Base-by-base conservation (phyloP, 1,284 basidiomycete species). In the Apiotrichum gamsii region DNA sequence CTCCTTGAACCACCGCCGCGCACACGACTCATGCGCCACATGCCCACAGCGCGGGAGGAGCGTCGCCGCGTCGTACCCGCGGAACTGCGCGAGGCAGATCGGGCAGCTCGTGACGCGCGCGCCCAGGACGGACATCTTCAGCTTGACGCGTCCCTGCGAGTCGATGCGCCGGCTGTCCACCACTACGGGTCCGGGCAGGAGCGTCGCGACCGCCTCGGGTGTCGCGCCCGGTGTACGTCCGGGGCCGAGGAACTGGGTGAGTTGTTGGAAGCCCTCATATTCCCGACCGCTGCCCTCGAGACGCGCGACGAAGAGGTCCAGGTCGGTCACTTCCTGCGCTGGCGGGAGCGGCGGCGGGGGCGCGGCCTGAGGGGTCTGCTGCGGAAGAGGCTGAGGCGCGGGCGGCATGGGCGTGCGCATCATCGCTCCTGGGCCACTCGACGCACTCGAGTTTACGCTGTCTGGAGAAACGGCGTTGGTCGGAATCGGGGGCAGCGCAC, bases 31-130 rank as follows among this genome's bases (percentile, higher is more conserved):
- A 55, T 73, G 71, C n/a, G 59, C 60, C 3, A 61, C 54, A 72
- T 91, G 89, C 54, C 76, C 75, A 67, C 88, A 91, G n/a, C 65
- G 69, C 15, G 78, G 78, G 3, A 82, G 77, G 60, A 86, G 65
- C 41, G 79, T 79, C 13, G 76, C 77, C 50, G 74, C 73, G 49
- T 84, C 78, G 6, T 73, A 78, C 13, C 77, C 77, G 61, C 77
- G 81, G 74, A 89, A 91, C 72, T 87, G 85, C 41, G 76, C 77
- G 57, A 87, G 70, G 66, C 89, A 91, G 39, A 90, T 83, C 21
- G 82, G 80, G 62, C 89, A 93, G 59, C 81, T 82, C 55, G 86
- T 82, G 23, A 91, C 86, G 2, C 78, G 65, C 10, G 80, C 76
- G 20, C 84, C 87, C n/a, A 85, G 72, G 24, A 89, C 72, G 18